Conservation (phyloP, 2,329 filamentous ascomycete genomes). For the Aspergillus sp. region DNA sequence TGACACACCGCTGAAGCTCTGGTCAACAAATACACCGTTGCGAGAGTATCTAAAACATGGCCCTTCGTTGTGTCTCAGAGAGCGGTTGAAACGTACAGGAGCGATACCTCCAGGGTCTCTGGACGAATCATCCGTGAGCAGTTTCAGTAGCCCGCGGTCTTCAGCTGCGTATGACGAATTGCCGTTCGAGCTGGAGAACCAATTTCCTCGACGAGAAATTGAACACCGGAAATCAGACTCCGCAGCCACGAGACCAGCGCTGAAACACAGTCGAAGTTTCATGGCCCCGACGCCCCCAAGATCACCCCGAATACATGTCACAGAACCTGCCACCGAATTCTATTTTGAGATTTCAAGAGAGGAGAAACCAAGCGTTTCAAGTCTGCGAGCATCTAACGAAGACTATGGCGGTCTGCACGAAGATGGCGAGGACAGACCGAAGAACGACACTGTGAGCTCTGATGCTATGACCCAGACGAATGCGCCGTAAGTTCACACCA, state of each 20-base stretch:
- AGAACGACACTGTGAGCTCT: constrained; percentile 5
- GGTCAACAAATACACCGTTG: constrained; percentile 29
- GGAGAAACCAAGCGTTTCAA: constrained; percentile 3
- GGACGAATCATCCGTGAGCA: constrained; percentile 31
- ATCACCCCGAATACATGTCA: constrained; percentile 25
- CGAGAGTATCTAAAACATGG: constrained; percentile 56
- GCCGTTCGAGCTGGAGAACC: background rate
- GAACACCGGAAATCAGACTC: constrained; percentile 3
- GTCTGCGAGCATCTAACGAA: background rate
- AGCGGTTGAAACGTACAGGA: constrained; percentile 44
- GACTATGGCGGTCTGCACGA: background rate
- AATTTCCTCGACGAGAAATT: background rate
- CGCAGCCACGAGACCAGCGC: constrained; percentile 15
- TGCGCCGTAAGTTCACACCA: background rate
- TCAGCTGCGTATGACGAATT: constrained; percentile 10
- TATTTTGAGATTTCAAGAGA: constrained; percentile 18
- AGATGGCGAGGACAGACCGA: constrained; percentile 5
- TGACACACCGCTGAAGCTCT: constrained; percentile 33
- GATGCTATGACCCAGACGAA: constrained; percentile 2
- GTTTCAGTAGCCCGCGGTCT: constrained; percentile 28
- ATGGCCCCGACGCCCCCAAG: constrained; percentile 20
- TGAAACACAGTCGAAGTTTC: constrained; percentile 26
- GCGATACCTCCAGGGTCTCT: constrained; percentile 21
- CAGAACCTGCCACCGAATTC: constrained; percentile 21
- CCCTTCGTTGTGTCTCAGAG: constrained; percentile 54